Percentiles rank a stretch among this genome's conserved stretches.
phyloP scores from a whole-genome alignment of 1,284 basidiomycete species.

The Xanthoconium separans region DNA sequence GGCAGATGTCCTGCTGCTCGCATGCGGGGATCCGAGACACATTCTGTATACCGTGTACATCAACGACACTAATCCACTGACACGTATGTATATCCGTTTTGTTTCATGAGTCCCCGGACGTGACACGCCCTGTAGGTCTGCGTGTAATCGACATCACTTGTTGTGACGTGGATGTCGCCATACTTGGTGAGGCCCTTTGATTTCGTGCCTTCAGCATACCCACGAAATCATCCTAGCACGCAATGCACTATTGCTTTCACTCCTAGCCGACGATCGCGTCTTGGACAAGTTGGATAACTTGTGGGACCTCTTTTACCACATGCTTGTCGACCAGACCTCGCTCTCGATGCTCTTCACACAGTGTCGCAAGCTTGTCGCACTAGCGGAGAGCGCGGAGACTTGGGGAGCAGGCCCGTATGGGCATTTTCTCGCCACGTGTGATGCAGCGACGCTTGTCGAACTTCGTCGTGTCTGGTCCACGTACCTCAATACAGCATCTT shows the following conservation, averaged over 20 bases:
- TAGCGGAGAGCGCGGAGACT: constrained; percentile 35
- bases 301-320: constrained; percentile 60
- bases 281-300: constrained; percentile 22
- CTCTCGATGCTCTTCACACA: constrained; percentile 40
- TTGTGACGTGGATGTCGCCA: constrained; percentile 55
- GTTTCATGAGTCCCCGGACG: not conserved
- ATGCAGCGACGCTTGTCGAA: constrained; percentile 39
- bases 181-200: constrained; percentile 42
- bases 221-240: constrained; percentile 33
- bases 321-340: constrained; percentile 46
- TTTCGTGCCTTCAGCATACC: not conserved
- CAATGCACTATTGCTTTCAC: constrained; percentile 37
- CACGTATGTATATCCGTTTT: constrained; percentile 1
- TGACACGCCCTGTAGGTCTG: constrained; percentile 20
- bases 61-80: constrained; percentile 1
- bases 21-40: constrained; percentile 56
- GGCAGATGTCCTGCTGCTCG: constrained; percentile 50
- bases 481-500: constrained; percentile 30
- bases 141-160: constrained; percentile 57
- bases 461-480: constrained; percentile 43
- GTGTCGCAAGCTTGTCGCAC: constrained; percentile 42
- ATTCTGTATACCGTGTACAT: constrained; percentile 48
- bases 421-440: constrained; percentile 36
- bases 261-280: constrained; percentile 35
- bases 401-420: constrained; percentile 48